A percentile compares a stretch with the other conserved stretches of the same genome.
Evolutionary conservation across 2,329 filamentous ascomycete species (phyloP).

Genomic region (Volutella citrinella): DNA sequence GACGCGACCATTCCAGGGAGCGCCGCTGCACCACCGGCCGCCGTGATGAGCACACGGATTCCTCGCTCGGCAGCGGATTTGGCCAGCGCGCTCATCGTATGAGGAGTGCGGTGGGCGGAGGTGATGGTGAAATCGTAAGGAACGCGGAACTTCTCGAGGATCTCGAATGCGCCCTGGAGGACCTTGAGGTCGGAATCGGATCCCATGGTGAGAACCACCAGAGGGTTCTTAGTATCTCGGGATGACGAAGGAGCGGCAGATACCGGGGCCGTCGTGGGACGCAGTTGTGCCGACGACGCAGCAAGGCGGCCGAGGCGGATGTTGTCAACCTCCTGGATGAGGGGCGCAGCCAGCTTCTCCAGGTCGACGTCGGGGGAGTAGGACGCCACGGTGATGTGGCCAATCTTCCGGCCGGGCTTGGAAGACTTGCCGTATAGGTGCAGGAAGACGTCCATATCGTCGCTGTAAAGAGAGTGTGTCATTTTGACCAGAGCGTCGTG

Average conservation of each 20-base stretch:
- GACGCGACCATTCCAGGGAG: conserved; percentile 74
- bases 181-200: conserved; percentile 74
- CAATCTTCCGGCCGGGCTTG: conserved; percentile 88
- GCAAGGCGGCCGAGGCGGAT: conserved; percentile 55
- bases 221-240: conserved; percentile 39
- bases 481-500: conserved; percentile 52
- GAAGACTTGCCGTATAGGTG: conserved; percentile 93
- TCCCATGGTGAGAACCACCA: conserved; percentile 80
- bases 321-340: conserved; percentile 63
- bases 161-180: conserved; percentile 62
- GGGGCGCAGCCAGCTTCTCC: conserved; percentile 56
- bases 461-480: conserved; percentile 40
- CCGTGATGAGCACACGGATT: conserved; percentile 72
- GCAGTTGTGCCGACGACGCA: conserved; percentile 35
- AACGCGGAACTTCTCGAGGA: conserved; percentile 68
- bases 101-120: conserved; percentile 73
- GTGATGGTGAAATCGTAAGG: conserved; percentile 73
- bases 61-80: conserved; percentile 60
- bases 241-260: conserved; percentile 12
- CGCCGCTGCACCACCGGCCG: conserved; percentile 71
- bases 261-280: conserved; percentile 27
- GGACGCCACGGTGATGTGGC: conserved; percentile 82
- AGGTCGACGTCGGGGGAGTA: conserved; percentile 64
- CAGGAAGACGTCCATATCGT: conserved; percentile 54
- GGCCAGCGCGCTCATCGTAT: conserved; percentile 66